Conservation (phyloP, 495 filamentous ascomycete species). For the Astrothelium subdiscretum region DNA sequence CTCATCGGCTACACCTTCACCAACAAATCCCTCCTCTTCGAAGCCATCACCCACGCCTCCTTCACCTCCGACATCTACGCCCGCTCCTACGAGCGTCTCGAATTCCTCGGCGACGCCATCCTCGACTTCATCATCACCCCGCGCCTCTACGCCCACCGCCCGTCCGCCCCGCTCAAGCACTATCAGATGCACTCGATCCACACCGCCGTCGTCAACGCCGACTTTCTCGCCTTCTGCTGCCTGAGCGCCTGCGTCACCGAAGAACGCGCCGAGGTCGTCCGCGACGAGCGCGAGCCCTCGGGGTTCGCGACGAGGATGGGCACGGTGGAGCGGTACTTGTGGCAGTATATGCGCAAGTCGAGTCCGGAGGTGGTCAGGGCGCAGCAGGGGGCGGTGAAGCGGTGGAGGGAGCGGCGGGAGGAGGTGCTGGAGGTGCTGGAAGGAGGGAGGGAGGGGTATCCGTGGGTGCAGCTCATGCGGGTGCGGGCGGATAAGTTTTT, state of each 20-base stretch:
- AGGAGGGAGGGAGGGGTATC: slow-evolving; percentile 41
- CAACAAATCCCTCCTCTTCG: slow-evolving; percentile 58
- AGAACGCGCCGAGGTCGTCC: slow-evolving; percentile 21
- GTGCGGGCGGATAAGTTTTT: slow-evolving; percentile 68
- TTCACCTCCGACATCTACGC: slow-evolving; percentile 39
- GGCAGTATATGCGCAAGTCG: slow-evolving; percentile 56
- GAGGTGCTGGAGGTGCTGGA: slow-evolving; percentile 40
- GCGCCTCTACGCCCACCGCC: slow-evolving; percentile 34
- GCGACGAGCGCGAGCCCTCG: slow-evolving; percentile 11
- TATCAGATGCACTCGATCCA: slow-evolving; percentile 62
- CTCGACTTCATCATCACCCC: slow-evolving; percentile 67
- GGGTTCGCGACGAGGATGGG: neutral
- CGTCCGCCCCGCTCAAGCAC: slow-evolving; percentile 39
- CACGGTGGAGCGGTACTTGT: slow-evolving; percentile 37
- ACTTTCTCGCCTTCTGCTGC: slow-evolving; percentile 79
- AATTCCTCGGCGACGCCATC: slow-evolving; percentile 82
- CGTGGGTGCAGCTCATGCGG: slow-evolving; percentile 59
- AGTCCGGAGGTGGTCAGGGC: slow-evolving; percentile 32
- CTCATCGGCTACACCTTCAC: slow-evolving; percentile 61
- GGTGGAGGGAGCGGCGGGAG: slow-evolving; percentile 39
- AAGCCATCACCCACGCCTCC: slow-evolving; percentile 79
- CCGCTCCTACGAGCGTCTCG: slow-evolving; percentile 72
- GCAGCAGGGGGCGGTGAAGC: slow-evolving; percentile 33
- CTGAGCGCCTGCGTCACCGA: slow-evolving; percentile 41
- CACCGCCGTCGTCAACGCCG: slow-evolving; percentile 67